These are phyloP conservation scores for Ogataea nitratoaversa DNA, from an alignment of 805 yeast species.

Conservation along the genomic window DNA sequence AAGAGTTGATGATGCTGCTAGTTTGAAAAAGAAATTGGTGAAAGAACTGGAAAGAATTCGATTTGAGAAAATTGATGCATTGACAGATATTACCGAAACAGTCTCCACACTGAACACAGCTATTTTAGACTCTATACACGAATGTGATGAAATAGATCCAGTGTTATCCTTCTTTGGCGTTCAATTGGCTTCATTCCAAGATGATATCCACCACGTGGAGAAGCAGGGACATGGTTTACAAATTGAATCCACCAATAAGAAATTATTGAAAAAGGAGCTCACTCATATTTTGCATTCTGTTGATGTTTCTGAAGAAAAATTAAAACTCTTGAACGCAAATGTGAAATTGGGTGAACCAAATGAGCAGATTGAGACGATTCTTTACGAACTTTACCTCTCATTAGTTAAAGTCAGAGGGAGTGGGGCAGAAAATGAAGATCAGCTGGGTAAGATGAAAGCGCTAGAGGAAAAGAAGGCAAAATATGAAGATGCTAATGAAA, in stretches of 20 bases:
- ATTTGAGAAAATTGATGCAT: conserved; percentile 53
- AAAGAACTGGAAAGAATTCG: conserved; percentile 60
- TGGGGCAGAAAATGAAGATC: conserved; percentile 36
- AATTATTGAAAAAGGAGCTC: conserved; percentile 65
- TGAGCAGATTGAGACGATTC: conserved; percentile 46
- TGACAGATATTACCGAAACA: conserved; percentile 38
- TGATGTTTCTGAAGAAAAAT: conserved; percentile 53
- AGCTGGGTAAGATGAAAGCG: conserved; percentile 61
- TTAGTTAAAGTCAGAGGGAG: conserved; percentile 55
- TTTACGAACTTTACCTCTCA: conserved; percentile 59
- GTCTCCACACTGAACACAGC: conserved; percentile 39
- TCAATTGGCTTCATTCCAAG: conserved; percentile 58
- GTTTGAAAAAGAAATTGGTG: conserved; percentile 52
- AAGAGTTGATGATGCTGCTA: conserved; percentile 52
- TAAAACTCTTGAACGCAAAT: conserved; percentile 43
- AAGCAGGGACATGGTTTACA: conserved; percentile 77
- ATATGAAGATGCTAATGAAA: conserved; percentile 52
- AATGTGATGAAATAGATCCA: conserved; percentile 54
- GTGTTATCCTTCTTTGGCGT: conserved; percentile 53
- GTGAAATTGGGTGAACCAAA: conserved; percentile 45
- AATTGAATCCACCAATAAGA: conserved; percentile 77
- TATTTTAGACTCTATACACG: conserved; percentile 40
- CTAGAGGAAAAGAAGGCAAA: conserved; percentile 58
- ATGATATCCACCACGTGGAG: conserved; percentile 69
- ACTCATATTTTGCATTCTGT: conserved; percentile 67